Conservation (phyloP, 106 monocot species). For the Amphibolis antarctica region DNA sequence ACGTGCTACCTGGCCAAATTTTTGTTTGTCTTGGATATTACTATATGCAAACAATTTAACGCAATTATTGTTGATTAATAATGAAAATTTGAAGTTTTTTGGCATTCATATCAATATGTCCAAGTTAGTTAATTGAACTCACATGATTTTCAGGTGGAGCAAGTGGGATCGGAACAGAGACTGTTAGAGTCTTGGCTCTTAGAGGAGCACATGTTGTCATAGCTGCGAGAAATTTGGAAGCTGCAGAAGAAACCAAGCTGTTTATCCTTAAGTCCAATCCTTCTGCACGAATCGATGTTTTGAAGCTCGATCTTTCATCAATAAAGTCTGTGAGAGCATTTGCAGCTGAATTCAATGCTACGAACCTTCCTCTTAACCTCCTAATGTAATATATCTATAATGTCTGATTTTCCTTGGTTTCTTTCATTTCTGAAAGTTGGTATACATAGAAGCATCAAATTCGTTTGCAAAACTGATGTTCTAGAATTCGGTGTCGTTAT, state of each 20-base stretch:
- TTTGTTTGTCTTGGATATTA: too few species aligned
- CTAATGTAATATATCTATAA: conserved; percentile 39
- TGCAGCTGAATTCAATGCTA: conserved; percentile 38
- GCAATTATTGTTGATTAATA: too few species aligned
- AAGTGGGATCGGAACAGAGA: conserved; percentile 82
- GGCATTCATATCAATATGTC: too few species aligned
- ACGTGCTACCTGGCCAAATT: too few species aligned
- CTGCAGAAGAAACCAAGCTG: conserved; percentile 38
- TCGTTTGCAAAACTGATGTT: not conserved
- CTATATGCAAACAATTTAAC: too few species aligned
- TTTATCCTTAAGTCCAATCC: conserved; percentile 35
- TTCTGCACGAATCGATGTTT: conserved; percentile 33
- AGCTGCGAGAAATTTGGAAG: conserved; percentile 59
- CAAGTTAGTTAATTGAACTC: not conserved
- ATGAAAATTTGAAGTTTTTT: too few species aligned
- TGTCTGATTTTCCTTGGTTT: not conserved
- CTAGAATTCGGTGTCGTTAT: too few species aligned
- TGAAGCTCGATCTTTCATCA: conserved; percentile 85
- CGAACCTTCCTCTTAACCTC: conserved; percentile 69
- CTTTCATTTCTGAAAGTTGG: not conserved
- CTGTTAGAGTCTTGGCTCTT: conserved; percentile 71
- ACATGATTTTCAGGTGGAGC: conserved; percentile 44
- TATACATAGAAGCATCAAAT: not conserved
- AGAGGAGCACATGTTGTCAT: conserved; percentile 69
- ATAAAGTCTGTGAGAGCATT: conserved; percentile 59